Base-by-base conservation (phyloP, 1,139 yeast species). In the Meyerozyma athensensis region DNA sequence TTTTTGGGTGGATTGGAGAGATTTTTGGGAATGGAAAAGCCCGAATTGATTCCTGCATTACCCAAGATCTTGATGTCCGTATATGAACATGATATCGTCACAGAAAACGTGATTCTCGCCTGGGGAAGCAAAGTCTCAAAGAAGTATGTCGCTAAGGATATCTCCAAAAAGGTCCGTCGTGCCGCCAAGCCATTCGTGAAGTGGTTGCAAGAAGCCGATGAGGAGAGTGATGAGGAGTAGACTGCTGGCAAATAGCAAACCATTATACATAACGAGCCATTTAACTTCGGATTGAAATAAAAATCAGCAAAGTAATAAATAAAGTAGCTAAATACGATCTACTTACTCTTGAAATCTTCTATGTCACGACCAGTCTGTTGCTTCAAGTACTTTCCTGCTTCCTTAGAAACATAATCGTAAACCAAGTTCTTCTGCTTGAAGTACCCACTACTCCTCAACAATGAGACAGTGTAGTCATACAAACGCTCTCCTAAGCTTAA, bases 1-100 rank as follows among this genome's bases (percentile, higher is more conserved):
- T 78, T 92, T 52, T 75, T 92, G 45, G 98, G 99, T 49, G 99
- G 98, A 45, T 74, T 92, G 50, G 98, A 92, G 71, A 83, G 98
- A 60, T 79, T 87, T 59, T 68, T 92, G 50, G 98, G 97, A 45
- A 65, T 85, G 46, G 86, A 82, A 56, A 79, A 85, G 53, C 85
- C 86, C 30, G 83, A 75, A n/a, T 72, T 89, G 54, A 77, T 86
- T 52, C 74, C 85, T 40, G 58, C 68, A 40, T 74, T 90, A 39
- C 95, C 97, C 48, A 86, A 86, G 63, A 80, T 92, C 44, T 73
- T 92, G 56, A 79, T 86, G 64, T 72, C 77, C 50, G 68, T 87
- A 39, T 94, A 92, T 65, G 89, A 90, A 56, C 72, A 77, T 50
- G 98, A 92, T 51, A 66, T 92, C 42, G 68, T 86, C 40, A 77